A percentile compares a stretch with the other conserved stretches of the same genome.
phyloP scores from a whole-genome alignment of 768 basidiomycete genomes.

The Tylopilus rubrobrunneus region DNA sequence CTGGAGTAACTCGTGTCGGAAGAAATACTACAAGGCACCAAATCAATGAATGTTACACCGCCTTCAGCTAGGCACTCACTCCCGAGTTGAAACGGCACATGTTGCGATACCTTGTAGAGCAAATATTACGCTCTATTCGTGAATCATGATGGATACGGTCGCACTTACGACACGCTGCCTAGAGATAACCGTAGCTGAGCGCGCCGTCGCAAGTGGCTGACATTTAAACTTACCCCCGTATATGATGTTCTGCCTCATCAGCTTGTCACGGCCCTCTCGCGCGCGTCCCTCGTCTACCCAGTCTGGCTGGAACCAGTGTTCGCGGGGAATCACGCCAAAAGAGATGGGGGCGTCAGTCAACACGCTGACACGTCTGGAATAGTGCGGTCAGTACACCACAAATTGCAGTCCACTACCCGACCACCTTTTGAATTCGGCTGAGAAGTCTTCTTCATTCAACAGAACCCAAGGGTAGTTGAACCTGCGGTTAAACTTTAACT shows the following conservation, averaged over 20 bases:
- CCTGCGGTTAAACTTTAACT: conserved; percentile 55
- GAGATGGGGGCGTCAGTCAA: conserved; percentile 41
- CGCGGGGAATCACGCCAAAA: conserved; percentile 55
- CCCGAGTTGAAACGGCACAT: conserved; percentile 79
- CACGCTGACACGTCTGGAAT: conserved; percentile 29
- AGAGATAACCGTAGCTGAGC: conserved; percentile 6
- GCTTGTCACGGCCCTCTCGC: conserved; percentile 43
- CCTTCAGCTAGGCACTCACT: conserved; percentile 32
- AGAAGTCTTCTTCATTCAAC: conserved; percentile 58
- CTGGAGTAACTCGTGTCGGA: conserved; percentile 47
- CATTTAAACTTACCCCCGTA: conserved; percentile 41
- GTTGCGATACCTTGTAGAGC: conserved; percentile 51
- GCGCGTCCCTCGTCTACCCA: conserved; percentile 72
- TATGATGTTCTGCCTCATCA: conserved; percentile 46
- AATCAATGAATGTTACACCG: conserved; percentile 1
- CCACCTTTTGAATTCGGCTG: conserved; percentile 48
- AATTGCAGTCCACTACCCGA: neutral
- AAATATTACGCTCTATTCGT: neutral
- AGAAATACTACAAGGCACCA: conserved; percentile 44
- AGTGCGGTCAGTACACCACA: conserved; percentile 12
- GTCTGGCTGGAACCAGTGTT: conserved; percentile 69
- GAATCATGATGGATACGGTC: neutral
- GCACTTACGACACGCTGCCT: conserved; percentile 44
- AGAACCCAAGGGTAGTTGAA: conserved; percentile 62
- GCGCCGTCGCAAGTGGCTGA: neutral